Conservation (phyloP, 1,139 yeast species). For the Saccharomyces hybrid region DNA sequence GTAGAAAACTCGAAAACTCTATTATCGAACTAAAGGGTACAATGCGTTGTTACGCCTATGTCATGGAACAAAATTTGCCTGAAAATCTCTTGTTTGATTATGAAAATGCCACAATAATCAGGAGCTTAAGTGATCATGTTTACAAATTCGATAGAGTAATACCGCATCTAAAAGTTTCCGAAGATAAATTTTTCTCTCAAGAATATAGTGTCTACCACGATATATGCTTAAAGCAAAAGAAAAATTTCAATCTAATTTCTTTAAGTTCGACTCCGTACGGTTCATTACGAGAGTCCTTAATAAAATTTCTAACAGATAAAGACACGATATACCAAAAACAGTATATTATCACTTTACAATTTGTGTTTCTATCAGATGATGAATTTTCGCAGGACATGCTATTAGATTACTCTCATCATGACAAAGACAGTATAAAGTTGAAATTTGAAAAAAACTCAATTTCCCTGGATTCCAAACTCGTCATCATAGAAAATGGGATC, state of each 20-base stretch:
- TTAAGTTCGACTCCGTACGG: slow-evolving; percentile 17
- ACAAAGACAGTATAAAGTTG: slow-evolving; percentile 14
- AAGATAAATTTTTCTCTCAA: slow-evolving; percentile 13
- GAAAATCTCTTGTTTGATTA: slow-evolving; percentile 14
- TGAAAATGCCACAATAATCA: slow-evolving; percentile 6
- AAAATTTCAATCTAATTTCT: slow-evolving; percentile 24
- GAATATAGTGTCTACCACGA: slow-evolving; percentile 21
- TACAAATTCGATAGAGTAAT: slow-evolving; percentile 6
- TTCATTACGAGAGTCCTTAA: slow-evolving; percentile 10
- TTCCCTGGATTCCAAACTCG: slow-evolving; percentile 16
- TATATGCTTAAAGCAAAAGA: slow-evolving; percentile 20
- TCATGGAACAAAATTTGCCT: slow-evolving; percentile 9
- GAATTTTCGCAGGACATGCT: slow-evolving; percentile 17
- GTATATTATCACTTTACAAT: slow-evolving; percentile 15
- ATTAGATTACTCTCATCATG: slow-evolving; percentile 6
- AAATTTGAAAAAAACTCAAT: slow-evolving; percentile 20
- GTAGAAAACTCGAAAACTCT: slow-evolving; percentile 44
- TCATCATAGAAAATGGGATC: slow-evolving; percentile 8
- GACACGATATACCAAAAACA: slow-evolving; percentile 6
- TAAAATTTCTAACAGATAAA: slow-evolving; percentile 13
- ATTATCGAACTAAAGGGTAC: slow-evolving; percentile 43
- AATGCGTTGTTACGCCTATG: slow-evolving; percentile 25
- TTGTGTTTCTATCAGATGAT: slow-evolving; percentile 21
- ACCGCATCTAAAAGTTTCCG: slow-evolving; percentile 8
- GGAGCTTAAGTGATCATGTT: slow-evolving; percentile 4